Evolutionary conservation across 441 rosid species (phyloP).

Genomic region (Cnidoscolus chayamansa): DNA sequence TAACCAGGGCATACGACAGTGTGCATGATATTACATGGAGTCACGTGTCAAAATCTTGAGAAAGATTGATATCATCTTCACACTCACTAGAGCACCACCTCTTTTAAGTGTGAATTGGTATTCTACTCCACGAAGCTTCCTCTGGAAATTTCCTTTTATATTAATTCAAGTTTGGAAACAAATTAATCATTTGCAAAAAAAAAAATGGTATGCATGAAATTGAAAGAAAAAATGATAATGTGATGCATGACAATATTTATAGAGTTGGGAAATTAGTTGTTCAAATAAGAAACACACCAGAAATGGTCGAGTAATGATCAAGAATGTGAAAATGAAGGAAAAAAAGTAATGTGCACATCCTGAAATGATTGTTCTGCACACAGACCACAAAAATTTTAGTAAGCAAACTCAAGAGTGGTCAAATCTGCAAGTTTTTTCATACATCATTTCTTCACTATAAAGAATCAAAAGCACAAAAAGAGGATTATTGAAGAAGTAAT

Average conservation of each 20-base stretch:
- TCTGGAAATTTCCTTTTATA: constrained; percentile 6
- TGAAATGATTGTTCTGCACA: neutral
- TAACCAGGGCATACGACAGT: neutral
- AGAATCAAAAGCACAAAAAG: no score
- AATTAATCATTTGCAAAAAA: neutral
- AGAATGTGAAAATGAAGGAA: neutral
- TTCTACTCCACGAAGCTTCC: constrained; percentile 11
- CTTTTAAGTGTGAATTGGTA: neutral
- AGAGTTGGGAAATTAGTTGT: constrained; percentile 5
- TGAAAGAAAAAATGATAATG: neutral
- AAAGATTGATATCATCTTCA: constrained; percentile 12
- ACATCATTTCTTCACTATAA: no score
- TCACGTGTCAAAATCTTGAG: constrained; percentile 5
- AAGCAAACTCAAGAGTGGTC: no score
- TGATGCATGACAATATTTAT: constrained; percentile 4
- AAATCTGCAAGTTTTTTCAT: no score
- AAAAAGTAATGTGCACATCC: neutral
- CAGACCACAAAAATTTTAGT: no score
- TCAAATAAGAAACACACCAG: neutral
- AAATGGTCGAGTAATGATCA: neutral
- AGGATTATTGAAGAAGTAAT: no score
- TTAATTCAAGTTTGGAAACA: constrained; percentile 2
- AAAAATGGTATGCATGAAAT: neutral
- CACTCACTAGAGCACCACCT: neutral
- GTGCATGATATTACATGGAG: constrained; percentile 5